Evolutionary conservation across 139 green algal species (phyloP).

Genomic region (Tetraselmis striata): DNA sequence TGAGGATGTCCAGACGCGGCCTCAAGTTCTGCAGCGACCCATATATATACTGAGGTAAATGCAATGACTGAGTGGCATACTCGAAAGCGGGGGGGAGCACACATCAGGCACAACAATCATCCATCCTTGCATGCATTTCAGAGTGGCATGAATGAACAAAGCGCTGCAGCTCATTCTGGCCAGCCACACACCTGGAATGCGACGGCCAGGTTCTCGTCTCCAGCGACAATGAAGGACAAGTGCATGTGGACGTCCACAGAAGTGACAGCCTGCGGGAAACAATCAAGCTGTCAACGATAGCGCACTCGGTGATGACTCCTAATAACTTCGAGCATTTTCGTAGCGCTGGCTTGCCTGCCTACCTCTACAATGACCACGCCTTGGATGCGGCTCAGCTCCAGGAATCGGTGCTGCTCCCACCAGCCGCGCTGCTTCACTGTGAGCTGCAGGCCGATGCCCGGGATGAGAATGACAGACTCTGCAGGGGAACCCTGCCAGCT

Average conservation of each 20-base stretch:
- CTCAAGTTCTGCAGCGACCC: too few species aligned
- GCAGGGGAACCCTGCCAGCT: too few species aligned
- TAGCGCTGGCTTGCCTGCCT: neutral
- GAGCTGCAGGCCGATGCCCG: neutral
- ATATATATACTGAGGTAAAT: too few species aligned
- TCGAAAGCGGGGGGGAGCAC: too few species aligned
- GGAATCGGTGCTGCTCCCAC: neutral
- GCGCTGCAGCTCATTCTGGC: too few species aligned
- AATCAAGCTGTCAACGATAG: too few species aligned
- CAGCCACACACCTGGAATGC: neutral
- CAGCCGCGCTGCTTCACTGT: neutral
- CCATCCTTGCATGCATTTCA: too few species aligned
- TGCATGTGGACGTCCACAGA: neutral
- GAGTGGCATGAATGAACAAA: too few species aligned
- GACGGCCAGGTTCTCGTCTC: neutral
- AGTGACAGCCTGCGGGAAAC: neutral
- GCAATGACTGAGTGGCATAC: too few species aligned
- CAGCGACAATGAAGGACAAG: neutral
- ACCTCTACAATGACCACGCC: neutral
- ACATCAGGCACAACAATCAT: too few species aligned
- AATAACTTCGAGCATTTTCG: neutral
- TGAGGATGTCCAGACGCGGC: too few species aligned
- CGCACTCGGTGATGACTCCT: too few species aligned
- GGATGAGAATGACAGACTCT: neutral
- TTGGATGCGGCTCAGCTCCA: neutral